Base-by-base conservation (phyloP, 371 early-diverging fungal genomes). In the Nosema muscidifuracis region DNA sequence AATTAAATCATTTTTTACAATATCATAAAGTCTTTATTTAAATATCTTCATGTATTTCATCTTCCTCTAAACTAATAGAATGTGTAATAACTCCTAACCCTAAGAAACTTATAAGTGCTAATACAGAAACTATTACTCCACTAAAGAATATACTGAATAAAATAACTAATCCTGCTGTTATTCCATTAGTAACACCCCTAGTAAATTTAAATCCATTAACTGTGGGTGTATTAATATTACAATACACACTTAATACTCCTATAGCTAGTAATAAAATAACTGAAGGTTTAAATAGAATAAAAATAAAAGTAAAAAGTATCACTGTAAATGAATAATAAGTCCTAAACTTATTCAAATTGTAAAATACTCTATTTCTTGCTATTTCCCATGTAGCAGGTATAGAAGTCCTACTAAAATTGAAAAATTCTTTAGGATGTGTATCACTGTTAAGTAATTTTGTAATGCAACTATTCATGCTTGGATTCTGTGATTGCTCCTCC, bases 291-390 rank as follows among this genome's bases (percentile, higher is more conserved):
- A 56, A 34, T 26, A 67, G n/a, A 57, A 57, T 57, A 57, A 56
- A 55, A 28, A 55, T 24, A 34, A 55, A 31, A 10, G 31, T 13
- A 18, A 67, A 38, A 22, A 38, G 12, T 6, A 16, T 2, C 22
- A 38, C 9, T 20, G 56, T 67, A 24, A n/a, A 33, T 22, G n/a
- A 9, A 51, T 67, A 67, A 28, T 51, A 57, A 33, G 43, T 56
- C 30, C 42, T 53, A 55, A 55, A 67, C 31, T 56, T 67, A 30
- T 56, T 57, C 9, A 67, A 43, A 55, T 67, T 67, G 15, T 18
- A 18, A 24, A 42, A 31, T 2, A 67, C 26, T 16, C 56, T 67
- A 31, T 43, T 57, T 42, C 56, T 55, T 26, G 67, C 56, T 28
- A 30, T 43, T 13, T 57, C 57, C 9, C 20, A 24, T 13, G 36